phyloP scores from a whole-genome alignment of 306 rosid genomes.

The Acacia melanoxylon region DNA sequence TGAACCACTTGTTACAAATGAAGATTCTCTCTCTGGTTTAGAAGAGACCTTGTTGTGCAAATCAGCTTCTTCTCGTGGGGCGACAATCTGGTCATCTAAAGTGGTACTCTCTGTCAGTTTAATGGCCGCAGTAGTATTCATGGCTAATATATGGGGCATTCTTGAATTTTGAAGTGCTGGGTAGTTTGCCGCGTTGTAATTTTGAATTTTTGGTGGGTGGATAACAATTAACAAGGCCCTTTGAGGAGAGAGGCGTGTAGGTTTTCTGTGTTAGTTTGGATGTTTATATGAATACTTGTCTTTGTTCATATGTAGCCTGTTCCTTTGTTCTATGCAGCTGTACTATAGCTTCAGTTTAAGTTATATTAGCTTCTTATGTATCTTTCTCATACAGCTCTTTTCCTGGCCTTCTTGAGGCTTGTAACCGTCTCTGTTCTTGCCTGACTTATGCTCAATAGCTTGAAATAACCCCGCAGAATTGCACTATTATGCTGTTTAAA shows the following conservation, averaged over 20 bases:
- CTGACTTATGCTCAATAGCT: background rate
- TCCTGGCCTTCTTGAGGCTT: background rate
- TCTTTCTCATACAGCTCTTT: background rate
- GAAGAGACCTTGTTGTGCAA: constrained; percentile 32
- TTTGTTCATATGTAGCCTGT: constrained; percentile 27
- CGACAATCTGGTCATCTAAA: constrained; percentile 39
- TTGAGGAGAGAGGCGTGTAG: constrained; percentile 46
- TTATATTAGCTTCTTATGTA: background rate
- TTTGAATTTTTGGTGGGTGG: background rate
- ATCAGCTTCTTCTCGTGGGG: constrained; percentile 31
- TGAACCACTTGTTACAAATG: constrained; percentile 21
- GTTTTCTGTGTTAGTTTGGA: constrained; percentile 28
- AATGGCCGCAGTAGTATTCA: constrained; percentile 39
- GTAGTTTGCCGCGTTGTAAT: constrained; percentile 28
- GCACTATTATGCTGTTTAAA: background rate
- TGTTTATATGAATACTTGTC: background rate
- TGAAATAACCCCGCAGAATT: background rate
- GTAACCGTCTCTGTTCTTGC: background rate
- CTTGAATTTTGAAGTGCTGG: constrained; percentile 44
- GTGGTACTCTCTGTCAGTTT: constrained; percentile 45
- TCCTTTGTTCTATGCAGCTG: constrained; percentile 17
- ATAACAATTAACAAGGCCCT: background rate
- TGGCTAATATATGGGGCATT: constrained; percentile 57
- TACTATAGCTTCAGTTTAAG: constrained; percentile 7
- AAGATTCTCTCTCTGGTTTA: constrained; percentile 16